Base-by-base conservation (phyloP, 768 basidiomycete species). In the Lactarius deliciosus region DNA sequence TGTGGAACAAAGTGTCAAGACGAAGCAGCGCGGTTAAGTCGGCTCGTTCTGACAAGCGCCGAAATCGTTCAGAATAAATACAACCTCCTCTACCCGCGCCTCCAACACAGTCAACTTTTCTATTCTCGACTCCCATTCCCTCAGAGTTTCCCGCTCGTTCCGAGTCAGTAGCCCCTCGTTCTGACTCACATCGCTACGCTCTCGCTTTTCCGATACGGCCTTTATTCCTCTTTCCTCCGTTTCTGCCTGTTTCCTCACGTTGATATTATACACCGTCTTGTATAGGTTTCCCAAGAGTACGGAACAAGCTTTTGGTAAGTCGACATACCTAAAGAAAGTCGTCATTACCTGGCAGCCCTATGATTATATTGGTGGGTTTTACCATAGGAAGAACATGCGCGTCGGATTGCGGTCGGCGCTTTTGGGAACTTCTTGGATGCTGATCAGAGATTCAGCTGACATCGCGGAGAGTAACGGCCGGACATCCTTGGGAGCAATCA, bases 381-480 rank as follows among this genome's bases (percentile, higher is more conserved):
- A 94, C 96, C 96, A 98, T 38, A 98, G 85, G 78, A 92, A 98
- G 75, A 94, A 92, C 57, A 90, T 95, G 30, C 94, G 83, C 0
- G 89, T 85, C 5, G 94, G 92, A 75, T 93, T 92, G 57, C 94
- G 90, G 74, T 96, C 94, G 25, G 90, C 88, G 70, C 88, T 91
- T 77, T 90, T 91, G 5, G 97, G 91, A 2, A 98, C 89, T 76
- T 98, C 96, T 79, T 97, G 94, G 13, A 91, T 89, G 73, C 91
- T 93, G 71, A 98, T 87, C 62, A 98, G 74, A 40, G 87, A 89
- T 73, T 96, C 88, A 2, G 87, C 81, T 15, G 93, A 87, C 59
- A 99, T 83, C 3, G 86, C 85, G 22, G 91, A 84, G 62, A 98
- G 81, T 55, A 93, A 78, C 13, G 89, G 87, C 61, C 96, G 88